Base-by-base conservation (phyloP, 2,329 filamentous ascomycete genomes). In the Xylariomycetidae sp. region DNA sequence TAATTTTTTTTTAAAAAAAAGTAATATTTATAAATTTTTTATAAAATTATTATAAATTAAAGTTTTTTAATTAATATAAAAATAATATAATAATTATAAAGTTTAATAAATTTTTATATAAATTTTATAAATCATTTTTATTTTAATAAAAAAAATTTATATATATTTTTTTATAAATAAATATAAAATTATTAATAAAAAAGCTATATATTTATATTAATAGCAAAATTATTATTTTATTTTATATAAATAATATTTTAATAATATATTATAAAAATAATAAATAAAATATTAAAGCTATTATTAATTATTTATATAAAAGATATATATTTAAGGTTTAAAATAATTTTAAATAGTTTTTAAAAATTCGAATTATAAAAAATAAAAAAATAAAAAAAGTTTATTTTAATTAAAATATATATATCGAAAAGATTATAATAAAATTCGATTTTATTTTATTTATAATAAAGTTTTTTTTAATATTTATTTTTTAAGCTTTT, bases 161-260 rank as follows among this genome's bases (percentile, higher is more conserved):
- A 16, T 6, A 16, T 16, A 8, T n/a, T n/a, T n/a, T n/a, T 27
- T 27, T n/a, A 27, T 27, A 27, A 27, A 13, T 8, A 8, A 8
- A 27, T 10, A 27, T n/a, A 8, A 27, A 8, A 15, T 15, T 27
- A n/a, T 27, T 27, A 10, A n/a, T n/a, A n/a, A n/a, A n/a, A 23
- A 23, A 8, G n/a, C n/a, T 23, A 23, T 23, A n/a, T 23, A 23
- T n/a, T 30, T 30, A 30, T 30, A 30, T 30, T 11, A 30, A 11
- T 30, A 30, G 9, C 9, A 10, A n/a, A 16, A 10, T 19, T 8
- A 16, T 16, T 16, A 16, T 9, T 8, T 30, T 30, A 30, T 11
- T 30, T 16, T 30, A 8, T 30, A 30, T 30, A 7, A 30, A 8
- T 23, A n/a, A 23, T 8, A 23, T 8, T 23, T 23, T 8, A 8